A percentile compares a stretch with the other conserved stretches of the same genome.
These are phyloP conservation scores for Amphichorda felina DNA, from an alignment of 2,329 filamentous ascomycete species.

Conservation along the genomic window DNA sequence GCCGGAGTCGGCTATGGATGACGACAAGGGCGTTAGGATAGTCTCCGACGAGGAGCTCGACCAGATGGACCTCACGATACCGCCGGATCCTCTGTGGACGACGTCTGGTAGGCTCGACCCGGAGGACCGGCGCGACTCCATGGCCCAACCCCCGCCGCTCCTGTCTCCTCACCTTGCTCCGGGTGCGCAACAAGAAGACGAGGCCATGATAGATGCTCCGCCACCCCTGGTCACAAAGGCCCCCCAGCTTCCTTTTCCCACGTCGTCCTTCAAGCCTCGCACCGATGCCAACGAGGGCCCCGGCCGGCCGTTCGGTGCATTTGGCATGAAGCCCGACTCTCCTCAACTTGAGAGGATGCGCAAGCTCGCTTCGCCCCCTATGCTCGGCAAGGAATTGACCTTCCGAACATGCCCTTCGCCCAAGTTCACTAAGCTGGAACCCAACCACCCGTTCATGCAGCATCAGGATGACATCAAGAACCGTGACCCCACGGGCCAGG, in stretches of 20 bases:
- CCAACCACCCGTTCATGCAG: conserved; percentile 52
- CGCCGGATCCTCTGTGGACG: conserved; percentile 29
- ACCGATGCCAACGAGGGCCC: conserved; percentile 16
- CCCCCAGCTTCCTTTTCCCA: conserved; percentile 1
- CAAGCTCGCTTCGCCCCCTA: conserved; percentile 58
- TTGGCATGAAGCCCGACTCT: conserved; percentile 21
- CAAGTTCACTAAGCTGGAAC: conserved; percentile 72
- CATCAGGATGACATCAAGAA: conserved; percentile 34
- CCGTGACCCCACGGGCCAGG: conserved; percentile 42
- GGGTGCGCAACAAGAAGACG: not conserved
- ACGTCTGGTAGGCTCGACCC: conserved; percentile 19
- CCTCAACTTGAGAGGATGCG: conserved; percentile 25
- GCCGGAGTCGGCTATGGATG: conserved; percentile 14
- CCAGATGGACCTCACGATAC: conserved; percentile 25
- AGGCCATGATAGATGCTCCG: conserved; percentile 1
- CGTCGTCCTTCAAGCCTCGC: not conserved
- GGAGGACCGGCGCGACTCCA: conserved; percentile 14
- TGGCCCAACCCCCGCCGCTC: conserved; percentile 4
- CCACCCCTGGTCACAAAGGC: not conserved
- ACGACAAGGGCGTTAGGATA: conserved; percentile 11
- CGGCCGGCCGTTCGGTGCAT: conserved; percentile 30
- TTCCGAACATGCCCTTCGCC: conserved; percentile 79
- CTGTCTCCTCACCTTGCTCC: not conserved
- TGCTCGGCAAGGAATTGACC: conserved; percentile 71
- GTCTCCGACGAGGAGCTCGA: conserved; percentile 28